A percentile compares a stretch with the other conserved stretches of the same genome.
These are phyloP conservation scores for Neofusicoccum cordaticola DNA, from an alignment of 2,329 filamentous ascomycete species.

Conservation along the genomic window DNA sequence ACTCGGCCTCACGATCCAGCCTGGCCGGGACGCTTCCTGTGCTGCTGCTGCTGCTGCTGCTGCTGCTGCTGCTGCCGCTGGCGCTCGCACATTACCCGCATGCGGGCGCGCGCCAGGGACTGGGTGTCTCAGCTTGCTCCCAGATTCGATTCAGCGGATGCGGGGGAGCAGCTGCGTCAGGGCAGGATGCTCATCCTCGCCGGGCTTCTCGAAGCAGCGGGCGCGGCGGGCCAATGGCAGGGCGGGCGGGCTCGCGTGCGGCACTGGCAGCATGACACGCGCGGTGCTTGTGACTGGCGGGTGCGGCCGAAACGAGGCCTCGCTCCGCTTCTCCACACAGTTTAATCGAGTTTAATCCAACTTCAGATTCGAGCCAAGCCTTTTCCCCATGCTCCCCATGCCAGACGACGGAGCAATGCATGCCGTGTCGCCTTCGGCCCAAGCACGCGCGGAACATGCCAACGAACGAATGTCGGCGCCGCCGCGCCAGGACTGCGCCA, in stretches of 20 bases:
- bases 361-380: constrained; percentile 6
- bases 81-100: neutral
- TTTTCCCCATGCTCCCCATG: neutral
- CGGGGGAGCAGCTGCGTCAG: neutral
- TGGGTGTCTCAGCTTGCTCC: neutral
- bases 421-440: neutral
- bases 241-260: neutral
- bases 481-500: too few relatives aligned
- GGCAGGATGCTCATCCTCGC: neutral
- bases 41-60: too few relatives aligned
- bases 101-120: neutral
- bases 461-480: neutral
- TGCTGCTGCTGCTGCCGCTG: too few relatives aligned
- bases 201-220: neutral
- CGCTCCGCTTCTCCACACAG: constrained; percentile 11
- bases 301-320: neutral
- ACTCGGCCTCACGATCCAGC: too few relatives aligned
- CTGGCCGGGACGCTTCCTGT: neutral
- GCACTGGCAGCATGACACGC: neutral
- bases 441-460: neutral
- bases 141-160: neutral
- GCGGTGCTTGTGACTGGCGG: constrained; percentile 5
- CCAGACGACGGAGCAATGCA: neutral
- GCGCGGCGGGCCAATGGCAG: too few relatives aligned
- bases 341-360: constrained; percentile 4